phyloP scores from a whole-genome alignment of 2,329 filamentous ascomycete species.

The Endoconidiophora polonica region DNA sequence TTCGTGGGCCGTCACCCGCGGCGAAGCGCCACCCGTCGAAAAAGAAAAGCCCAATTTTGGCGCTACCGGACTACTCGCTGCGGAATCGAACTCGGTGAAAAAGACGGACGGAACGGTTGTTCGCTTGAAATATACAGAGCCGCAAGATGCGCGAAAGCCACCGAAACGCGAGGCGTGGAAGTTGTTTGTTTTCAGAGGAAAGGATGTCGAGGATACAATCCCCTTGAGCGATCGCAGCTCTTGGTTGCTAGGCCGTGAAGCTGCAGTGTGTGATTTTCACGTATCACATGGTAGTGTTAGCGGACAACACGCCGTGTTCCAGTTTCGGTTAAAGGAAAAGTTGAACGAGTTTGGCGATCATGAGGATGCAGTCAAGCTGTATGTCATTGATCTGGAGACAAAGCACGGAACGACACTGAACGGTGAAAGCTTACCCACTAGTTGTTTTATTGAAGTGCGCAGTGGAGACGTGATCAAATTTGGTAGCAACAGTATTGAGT shows the following conservation, averaged over 20 bases:
- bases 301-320: conserved; percentile 88
- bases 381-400: conserved; percentile 84
- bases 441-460: conserved; percentile 69
- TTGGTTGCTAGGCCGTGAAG: conserved; percentile 78
- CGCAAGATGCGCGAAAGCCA: conserved; percentile 79
- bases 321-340: conserved; percentile 75
- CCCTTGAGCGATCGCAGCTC: conserved; percentile 62
- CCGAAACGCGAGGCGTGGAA: conserved; percentile 54
- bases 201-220: conserved; percentile 65
- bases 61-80: conserved; percentile 65
- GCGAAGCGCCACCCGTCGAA: conserved; percentile 29
- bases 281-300: conserved; percentile 85
- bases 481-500: conserved; percentile 77
- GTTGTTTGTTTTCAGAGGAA: conserved; percentile 80
- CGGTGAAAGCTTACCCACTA: conserved; percentile 51
- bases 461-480: conserved; percentile 83
- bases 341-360: conserved; percentile 77
- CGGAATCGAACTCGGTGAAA: conserved; percentile 63
- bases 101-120: conserved; percentile 59
- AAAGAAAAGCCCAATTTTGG: conserved; percentile 84
- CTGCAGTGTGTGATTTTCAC: conserved; percentile 62
- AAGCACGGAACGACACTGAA: conserved; percentile 82
- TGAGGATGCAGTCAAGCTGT: conserved; percentile 63
- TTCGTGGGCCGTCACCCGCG: conserved; percentile 39
- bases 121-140: conserved; percentile 90